These are phyloP conservation scores for Suhomyces maxii DNA, from an alignment of 1,139 yeast genomes.

Conservation along the genomic window DNA sequence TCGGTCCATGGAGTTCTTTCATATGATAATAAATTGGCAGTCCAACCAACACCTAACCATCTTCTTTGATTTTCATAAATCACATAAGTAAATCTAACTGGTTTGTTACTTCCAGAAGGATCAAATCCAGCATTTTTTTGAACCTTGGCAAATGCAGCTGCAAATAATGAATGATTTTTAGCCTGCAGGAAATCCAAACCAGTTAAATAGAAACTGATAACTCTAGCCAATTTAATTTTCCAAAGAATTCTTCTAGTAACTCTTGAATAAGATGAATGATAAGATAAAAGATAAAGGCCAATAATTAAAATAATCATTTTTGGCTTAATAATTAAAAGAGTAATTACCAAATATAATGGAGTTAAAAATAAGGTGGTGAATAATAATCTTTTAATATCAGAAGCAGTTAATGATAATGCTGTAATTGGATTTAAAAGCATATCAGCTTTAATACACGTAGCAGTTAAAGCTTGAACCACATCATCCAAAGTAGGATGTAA, in stretches of 20 bases:
- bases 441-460: constrained; percentile 75
- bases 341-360: constrained; percentile 73
- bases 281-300: constrained; percentile 70
- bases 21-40: constrained; percentile 82
- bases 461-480: constrained; percentile 76
- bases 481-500: constrained; percentile 84
- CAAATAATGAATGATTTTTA: constrained; percentile 47
- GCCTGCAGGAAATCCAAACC: constrained; percentile 79
- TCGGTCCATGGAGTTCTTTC: constrained; percentile 98
- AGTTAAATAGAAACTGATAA: constrained; percentile 75
- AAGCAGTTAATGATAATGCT: constrained; percentile 64
- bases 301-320: constrained; percentile 59
- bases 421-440: constrained; percentile 77
- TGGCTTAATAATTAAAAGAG: constrained; percentile 69
- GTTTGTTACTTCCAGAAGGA: constrained; percentile 37
- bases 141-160: constrained; percentile 61
- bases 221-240: constrained; percentile 73
- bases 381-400: constrained; percentile 75
- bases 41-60: constrained; percentile 99
- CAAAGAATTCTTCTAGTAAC: constrained; percentile 80
- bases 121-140: constrained; percentile 47
- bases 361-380: constrained; percentile 84
- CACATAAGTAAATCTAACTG: constrained; percentile 87
- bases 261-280: constrained; percentile 82
- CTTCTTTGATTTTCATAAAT: constrained; percentile 95